Base-by-base conservation (phyloP, 345 rosid species). In the Trapa bicornis region DNA sequence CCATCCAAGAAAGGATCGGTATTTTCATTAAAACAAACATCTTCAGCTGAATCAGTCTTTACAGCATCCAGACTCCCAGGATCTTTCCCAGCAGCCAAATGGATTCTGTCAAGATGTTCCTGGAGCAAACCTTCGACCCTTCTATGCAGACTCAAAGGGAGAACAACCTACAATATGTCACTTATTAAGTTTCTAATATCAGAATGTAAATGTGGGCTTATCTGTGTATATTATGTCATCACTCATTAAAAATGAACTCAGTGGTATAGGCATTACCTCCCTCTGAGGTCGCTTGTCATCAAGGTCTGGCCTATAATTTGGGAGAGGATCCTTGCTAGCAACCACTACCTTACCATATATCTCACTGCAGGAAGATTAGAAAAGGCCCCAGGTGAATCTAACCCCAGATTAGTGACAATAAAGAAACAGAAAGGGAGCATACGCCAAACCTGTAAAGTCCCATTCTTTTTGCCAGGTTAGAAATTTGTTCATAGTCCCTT, bases 221-320 rank as follows among this genome's bases (percentile, higher is more conserved):
- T 35, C 16, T 33, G 15, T 8, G 37, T 22, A 57, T 33, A 57
- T 11, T 33, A 58, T 35, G 35, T 29, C 43, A 41, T 41, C 43
- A 41, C 16, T 58, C 38, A 32, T 3, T 0, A 41, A 41, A 41
- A 41, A 41, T 3, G 7, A 58, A 32, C 37, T 58, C 38, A 32
- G 14, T 0, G 37, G 37, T 9, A 10, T 16, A 58, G 3, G 16
- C 15, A 65, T 73, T 78, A 94, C 97, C 99, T 94, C 99, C 67
- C 99, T 87, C 58, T 94, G 99, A 64, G 99, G 99, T 77, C 99
- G 81, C 86, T 83, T 91, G 74, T 94, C 97, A 83, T 94, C 99
- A 80, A 94, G 83, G 80, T 94, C 99, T 6, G 97, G 96, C 73
- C 99, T 65, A 79, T 94, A 94, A 75, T 94, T 94, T 6, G 99